These are phyloP conservation scores for Ophiostoma australiae DNA, from an alignment of 2,329 filamentous ascomycete genomes.

Conservation along the genomic window DNA sequence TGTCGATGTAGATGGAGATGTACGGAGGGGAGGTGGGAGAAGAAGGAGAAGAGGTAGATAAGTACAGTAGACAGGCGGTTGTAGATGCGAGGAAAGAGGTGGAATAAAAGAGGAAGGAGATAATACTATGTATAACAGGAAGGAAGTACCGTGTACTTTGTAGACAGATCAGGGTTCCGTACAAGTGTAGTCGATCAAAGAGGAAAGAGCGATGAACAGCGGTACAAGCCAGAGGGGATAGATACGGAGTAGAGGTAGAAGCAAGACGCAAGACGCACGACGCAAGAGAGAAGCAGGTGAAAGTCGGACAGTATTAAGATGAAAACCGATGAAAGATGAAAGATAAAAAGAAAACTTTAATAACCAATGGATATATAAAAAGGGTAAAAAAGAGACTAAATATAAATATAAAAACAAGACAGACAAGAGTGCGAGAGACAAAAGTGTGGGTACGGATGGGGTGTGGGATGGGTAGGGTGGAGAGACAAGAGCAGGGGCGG, in stretches of 20 bases:
- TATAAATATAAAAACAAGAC: background rate
- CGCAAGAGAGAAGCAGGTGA: background rate
- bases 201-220: slow-evolving; percentile 2
- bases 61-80: background rate
- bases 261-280: background rate
- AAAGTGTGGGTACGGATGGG: background rate
- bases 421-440: background rate
- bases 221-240: too few relatives aligned
- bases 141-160: background rate
- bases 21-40: background rate
- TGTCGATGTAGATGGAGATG: background rate
- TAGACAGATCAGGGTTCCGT: background rate
- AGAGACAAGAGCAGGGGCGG: background rate
- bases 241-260: background rate
- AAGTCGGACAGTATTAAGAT: background rate
- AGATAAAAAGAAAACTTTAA: background rate
- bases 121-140: background rate
- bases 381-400: background rate
- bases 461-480: background rate
- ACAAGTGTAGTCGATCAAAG: background rate
- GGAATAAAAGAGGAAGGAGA: slow-evolving; percentile 4
- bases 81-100: background rate
- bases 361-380: background rate
- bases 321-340: background rate
- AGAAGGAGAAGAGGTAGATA: background rate